Base-by-base conservation (phyloP, 805 yeast species). In the Candida lessepsii region DNA sequence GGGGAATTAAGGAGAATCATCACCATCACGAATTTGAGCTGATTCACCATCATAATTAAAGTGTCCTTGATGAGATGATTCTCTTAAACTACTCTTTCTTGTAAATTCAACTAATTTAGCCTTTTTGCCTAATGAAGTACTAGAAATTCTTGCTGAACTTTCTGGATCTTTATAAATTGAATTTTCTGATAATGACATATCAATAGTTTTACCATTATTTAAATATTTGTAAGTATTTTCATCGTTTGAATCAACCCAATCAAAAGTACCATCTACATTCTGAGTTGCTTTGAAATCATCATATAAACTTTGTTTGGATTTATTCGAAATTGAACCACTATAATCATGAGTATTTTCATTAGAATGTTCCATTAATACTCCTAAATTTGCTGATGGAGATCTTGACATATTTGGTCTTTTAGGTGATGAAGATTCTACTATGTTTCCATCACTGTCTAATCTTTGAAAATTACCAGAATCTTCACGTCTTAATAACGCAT, bases 51-150 rank as follows among this genome's bases (percentile, higher is more conserved):
- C 56, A 29, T 55, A 53, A 10, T 49, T 53, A 15, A 56, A 47
- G 33, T 54, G 50, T 14, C 60, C 61, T 29, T 59, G 63, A 34
- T 64, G 60, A 1, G 71, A 60, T n/a, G 68, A 60, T 39, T 69
- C 69, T 41, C 65, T 54, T 43, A 69, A 56, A 43, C 73, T 63
- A 8, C 69, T 70, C 47, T 65, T 65, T 47, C 76, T 57, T 4
- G 75, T 70, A 44, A 73, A 72, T 35, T 73, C 71, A 29, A 73
- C 76, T 39, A 73, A 56, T 51, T 73, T 72, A 9, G 75, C 74
- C 32, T 58, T 58, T 26, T 47, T 51, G 33, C 55, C 54, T 21
- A 50, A 40, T 2, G 57, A 49, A 9, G 52, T 25, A 29, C 32
- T 47, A 8, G 58, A 47, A 14, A 45, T 39, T 32, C 49, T 43